Percentiles rank a stretch among this genome's conserved stretches.
Conservation (phyloP, 306 rosid species). For the Pyrus communis region DNA sequence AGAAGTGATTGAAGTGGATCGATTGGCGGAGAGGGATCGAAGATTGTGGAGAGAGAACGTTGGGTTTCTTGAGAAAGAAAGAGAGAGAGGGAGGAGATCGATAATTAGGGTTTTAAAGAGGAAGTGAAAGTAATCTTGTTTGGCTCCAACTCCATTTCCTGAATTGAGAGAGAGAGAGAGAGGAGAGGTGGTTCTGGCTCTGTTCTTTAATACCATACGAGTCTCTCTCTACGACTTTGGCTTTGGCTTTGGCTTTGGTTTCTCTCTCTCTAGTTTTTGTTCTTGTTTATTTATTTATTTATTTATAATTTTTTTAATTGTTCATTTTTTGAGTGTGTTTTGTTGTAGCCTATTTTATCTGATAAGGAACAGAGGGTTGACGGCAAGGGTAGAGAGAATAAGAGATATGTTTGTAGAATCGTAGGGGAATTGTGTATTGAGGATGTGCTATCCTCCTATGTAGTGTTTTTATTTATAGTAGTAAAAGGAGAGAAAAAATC, state of each 20-base stretch:
- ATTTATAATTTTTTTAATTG: not conserved
- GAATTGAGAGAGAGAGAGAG: not conserved
- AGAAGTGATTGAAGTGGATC: conserved; percentile 24
- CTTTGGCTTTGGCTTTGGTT: not conserved
- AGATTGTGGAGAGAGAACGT: conserved; percentile 4
- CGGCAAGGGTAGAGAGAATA: no score
- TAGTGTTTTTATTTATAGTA: no score
- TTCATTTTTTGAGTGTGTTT: not conserved
- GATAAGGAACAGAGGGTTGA: no score
- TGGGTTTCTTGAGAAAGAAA: conserved; percentile 6
- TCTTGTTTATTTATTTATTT: no score
- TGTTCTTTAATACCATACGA: not conserved
- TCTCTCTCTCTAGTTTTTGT: not conserved
- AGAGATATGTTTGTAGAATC: no score
- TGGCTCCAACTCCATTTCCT: conserved; percentile 9
- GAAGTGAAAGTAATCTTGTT: conserved; percentile 32
- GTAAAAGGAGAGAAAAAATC: no score
- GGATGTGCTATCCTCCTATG: no score
- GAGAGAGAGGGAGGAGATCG: conserved; percentile 18
- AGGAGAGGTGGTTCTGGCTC: not conserved
- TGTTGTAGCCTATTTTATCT: no score
- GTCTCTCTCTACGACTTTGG: not conserved
- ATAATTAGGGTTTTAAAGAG: conserved; percentile 74
- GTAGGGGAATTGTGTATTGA: no score
- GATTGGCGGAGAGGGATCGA: conserved; percentile 27